A percentile compares a stretch with the other conserved stretches of the same genome.
Evolutionary conservation across 176 grass and related monocot species (phyloP).

Genomic region (Cenchrus americanus): DNA sequence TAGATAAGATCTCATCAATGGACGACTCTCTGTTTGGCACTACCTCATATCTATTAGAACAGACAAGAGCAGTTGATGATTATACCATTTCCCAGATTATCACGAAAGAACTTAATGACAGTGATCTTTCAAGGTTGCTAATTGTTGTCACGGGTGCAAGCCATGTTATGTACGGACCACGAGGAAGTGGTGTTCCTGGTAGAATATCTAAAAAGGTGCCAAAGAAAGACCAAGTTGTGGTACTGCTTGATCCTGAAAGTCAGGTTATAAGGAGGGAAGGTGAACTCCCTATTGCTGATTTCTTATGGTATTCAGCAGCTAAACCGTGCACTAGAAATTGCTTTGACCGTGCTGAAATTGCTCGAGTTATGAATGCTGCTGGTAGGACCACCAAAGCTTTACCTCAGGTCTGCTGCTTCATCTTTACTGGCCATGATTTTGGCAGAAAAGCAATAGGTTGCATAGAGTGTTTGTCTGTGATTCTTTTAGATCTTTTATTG

Average conservation of each 20-base stretch:
- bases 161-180: slow-evolving; percentile 89
- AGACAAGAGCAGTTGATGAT: slow-evolving; percentile 89
- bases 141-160: slow-evolving; percentile 86
- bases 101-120: slow-evolving; percentile 64
- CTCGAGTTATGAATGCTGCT: slow-evolving; percentile 98
- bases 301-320: slow-evolving; percentile 94
- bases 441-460: not conserved
- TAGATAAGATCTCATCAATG: slow-evolving; percentile 79
- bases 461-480: not conserved
- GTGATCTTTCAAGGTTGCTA: slow-evolving; percentile 59
- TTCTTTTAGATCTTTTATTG: not conserved
- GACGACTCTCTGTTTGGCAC: slow-evolving; percentile 64
- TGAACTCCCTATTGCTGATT: slow-evolving; percentile 88
- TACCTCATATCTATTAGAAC: slow-evolving; percentile 81
- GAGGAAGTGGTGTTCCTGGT: slow-evolving; percentile 85
- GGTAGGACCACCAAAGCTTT: slow-evolving; percentile 80
- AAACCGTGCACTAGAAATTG: slow-evolving; percentile 97
- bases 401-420: slow-evolving; percentile 66
- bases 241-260: slow-evolving; percentile 93
- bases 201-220: slow-evolving; percentile 84
- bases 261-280: slow-evolving; percentile 92
- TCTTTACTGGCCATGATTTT: slow-evolving; percentile 29
- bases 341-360: slow-evolving; percentile 96
- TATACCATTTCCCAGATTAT: slow-evolving; percentile 89
- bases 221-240: slow-evolving; percentile 91